Base-by-base conservation (phyloP, 2,329 filamentous ascomycete species). In the Aspergillus sp. region DNA sequence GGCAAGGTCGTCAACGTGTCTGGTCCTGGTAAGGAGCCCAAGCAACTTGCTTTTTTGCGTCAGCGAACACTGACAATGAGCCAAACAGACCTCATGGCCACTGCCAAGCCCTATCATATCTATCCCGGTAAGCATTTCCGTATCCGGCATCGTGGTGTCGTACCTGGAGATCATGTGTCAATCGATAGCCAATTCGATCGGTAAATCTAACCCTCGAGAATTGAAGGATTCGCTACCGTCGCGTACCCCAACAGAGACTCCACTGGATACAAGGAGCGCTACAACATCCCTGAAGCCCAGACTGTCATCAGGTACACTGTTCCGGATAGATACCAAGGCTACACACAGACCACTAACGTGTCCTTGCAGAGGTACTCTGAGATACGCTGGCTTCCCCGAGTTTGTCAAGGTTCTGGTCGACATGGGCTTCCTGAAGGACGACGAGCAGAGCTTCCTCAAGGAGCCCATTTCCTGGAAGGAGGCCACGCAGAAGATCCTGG, bases 171-270 rank as follows among this genome's bases (percentile, higher is more conserved):
- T 29, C 25, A 29, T 29, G 7, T 2, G 25, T 29, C n/a, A n/a
- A n/a, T n/a, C n/a, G n/a, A 3, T 29, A 11, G 11, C 25, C 25
- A 10, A 29, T 29, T 29, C 11, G 4, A 7, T 11, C 6, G 9
- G 25, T 29, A 29, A 29, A 29, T 10, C 25, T 29, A 10, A 29
- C 25, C 2, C 9, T 29, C 25, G 7, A 29, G 25, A 10, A 29
- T 3, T 10, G n/a, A 29, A 29, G 89, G 90, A 54, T 97, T 86
- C 72, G 87, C 88, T 47, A 93, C 96, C 64, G 91, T 97, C 62
- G 91, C 88, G 40, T 97, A 97, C 77, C 88, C 89, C 53, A 97
- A 97, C 84, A 82, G 92, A 63, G 92, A 97, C 76, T 92, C 87
- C 17, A 94, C 89, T 14, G 81, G 83, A 7, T 97, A 94, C 84